These are phyloP conservation scores for Paraconiothyrium sp. DNA, from an alignment of 2,329 filamentous ascomycete species.

Conservation along the genomic window DNA sequence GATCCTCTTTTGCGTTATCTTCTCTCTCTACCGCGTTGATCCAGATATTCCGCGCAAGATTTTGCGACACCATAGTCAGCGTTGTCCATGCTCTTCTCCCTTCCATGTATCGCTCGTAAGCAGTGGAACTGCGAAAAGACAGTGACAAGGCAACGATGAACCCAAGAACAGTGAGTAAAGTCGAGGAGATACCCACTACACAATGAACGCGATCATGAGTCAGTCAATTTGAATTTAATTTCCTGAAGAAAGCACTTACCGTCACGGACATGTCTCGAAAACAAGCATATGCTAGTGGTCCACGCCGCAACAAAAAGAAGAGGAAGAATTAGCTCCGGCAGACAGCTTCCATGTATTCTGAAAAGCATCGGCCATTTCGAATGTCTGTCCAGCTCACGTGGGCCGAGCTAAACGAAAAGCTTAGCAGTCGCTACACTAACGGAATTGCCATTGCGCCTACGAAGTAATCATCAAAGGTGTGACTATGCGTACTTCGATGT, in stretches of 20 bases:
- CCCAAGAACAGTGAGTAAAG: conserved; percentile 77
- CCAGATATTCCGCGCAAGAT: conserved; percentile 79
- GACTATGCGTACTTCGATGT: background rate
- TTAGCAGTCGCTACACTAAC: conserved; percentile 17
- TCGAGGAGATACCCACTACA: conserved; percentile 1
- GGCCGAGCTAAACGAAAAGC: conserved; percentile 55
- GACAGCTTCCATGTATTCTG: conserved; percentile 77
- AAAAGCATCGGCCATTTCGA: conserved; percentile 84
- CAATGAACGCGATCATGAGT: background rate
- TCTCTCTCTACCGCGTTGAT: conserved; percentile 73
- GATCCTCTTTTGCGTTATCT: conserved; percentile 68
- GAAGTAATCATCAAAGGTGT: conserved; percentile 62
- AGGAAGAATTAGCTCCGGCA: conserved; percentile 78
- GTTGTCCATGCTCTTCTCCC: conserved; percentile 71
- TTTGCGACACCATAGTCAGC: conserved; percentile 64
- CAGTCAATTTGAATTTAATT: background rate
- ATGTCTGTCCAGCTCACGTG: conserved; percentile 74
- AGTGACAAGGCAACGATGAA: conserved; percentile 81
- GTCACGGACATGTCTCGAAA: conserved; percentile 16
- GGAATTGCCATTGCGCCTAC: conserved; percentile 46
- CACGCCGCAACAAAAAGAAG: conserved; percentile 69
- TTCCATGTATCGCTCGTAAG: conserved; percentile 74
- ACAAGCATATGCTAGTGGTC: conserved; percentile 69
- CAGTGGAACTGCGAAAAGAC: conserved; percentile 78
- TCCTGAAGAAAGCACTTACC: background rate